Percentiles rank a stretch among this genome's conserved stretches.
Conservation (phyloP, 2,329 filamentous ascomycete species). For the Trichocomaceae sp. region DNA sequence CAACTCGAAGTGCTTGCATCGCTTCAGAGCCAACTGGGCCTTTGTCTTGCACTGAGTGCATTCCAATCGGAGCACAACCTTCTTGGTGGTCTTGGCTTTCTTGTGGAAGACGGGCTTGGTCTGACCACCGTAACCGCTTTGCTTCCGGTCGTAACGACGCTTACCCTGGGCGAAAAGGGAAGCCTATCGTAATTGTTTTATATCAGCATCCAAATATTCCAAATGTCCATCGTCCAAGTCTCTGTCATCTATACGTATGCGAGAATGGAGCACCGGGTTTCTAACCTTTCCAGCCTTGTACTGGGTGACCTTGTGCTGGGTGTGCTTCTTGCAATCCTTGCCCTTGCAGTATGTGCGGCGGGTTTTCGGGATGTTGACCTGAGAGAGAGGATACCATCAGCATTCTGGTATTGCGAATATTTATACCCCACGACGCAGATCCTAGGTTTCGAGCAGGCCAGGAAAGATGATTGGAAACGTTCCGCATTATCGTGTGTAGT, state of each 20-base stretch:
- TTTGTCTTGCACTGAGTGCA: slow-evolving; percentile 98
- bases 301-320: slow-evolving; percentile 87
- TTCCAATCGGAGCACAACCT: slow-evolving; percentile 97
- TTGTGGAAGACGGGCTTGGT: slow-evolving; percentile 99
- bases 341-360: slow-evolving; percentile 97
- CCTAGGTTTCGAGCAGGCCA: background rate
- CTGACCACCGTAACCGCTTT: slow-evolving; percentile 99
- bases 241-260: slow-evolving; percentile 12
- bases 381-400: slow-evolving; percentile 15
- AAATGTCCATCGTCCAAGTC: background rate
- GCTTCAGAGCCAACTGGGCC: slow-evolving; percentile 95
- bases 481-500: background rate
- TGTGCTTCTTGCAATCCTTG: slow-evolving; percentile 90
- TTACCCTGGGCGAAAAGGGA: slow-evolving; percentile 97
- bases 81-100: slow-evolving; percentile 99
- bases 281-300: slow-evolving; percentile 91
- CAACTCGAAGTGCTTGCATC: slow-evolving; percentile 99
- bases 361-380: slow-evolving; percentile 99
- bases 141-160: slow-evolving; percentile 98
- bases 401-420: background rate
- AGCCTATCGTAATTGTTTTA: slow-evolving; percentile 48
- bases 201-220: background rate
- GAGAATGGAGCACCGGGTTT: slow-evolving; percentile 12
- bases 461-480: slow-evolving; percentile 17
- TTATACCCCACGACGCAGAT: background rate